A percentile compares a stretch with the other conserved stretches of the same genome.
These are phyloP conservation scores for Leucaena leucocephala DNA, from an alignment of 306 rosid species.

Conservation along the genomic window DNA sequence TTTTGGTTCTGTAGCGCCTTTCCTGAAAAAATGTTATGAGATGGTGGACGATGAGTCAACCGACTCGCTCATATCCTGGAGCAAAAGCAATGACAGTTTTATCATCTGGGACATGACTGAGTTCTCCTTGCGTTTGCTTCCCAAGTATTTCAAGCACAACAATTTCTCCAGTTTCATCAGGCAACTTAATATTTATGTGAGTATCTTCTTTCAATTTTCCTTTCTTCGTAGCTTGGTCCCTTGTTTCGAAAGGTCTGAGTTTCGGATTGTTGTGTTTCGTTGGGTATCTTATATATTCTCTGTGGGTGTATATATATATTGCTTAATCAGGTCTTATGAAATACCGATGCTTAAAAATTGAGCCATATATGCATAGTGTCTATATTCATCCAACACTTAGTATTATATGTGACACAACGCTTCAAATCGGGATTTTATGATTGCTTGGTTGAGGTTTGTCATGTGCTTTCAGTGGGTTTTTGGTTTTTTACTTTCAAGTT, in stretches of 20 bases:
- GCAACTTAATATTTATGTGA: constrained; percentile 74
- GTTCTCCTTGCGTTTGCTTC: constrained; percentile 59
- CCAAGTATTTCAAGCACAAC: constrained; percentile 67
- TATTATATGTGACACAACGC: not conserved
- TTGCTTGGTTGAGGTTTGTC: not conserved
- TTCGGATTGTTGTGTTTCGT: not conserved
- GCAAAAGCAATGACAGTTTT: constrained; percentile 44
- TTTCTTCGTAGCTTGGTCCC: not conserved
- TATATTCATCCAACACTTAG: not conserved
- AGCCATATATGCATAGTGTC: not conserved
- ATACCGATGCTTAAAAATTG: not conserved
- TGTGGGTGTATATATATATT: not conserved
- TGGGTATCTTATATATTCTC: not conserved
- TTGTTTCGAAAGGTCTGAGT: not conserved
- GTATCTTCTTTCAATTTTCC: constrained; percentile 6
- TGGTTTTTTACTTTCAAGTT: not conserved
- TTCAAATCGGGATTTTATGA: not conserved
- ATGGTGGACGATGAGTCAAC: constrained; percentile 62
- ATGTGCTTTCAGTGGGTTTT: not conserved
- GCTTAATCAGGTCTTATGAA: not conserved
- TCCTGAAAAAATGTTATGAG: constrained; percentile 64
- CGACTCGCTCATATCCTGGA: constrained; percentile 61
- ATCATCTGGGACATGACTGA: constrained; percentile 59
- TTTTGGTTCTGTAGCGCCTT: constrained; percentile 55
- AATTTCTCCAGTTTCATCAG: constrained; percentile 78